Conservation (phyloP, 768 basidiomycete genomes). For the Lentinula sp. region DNA sequence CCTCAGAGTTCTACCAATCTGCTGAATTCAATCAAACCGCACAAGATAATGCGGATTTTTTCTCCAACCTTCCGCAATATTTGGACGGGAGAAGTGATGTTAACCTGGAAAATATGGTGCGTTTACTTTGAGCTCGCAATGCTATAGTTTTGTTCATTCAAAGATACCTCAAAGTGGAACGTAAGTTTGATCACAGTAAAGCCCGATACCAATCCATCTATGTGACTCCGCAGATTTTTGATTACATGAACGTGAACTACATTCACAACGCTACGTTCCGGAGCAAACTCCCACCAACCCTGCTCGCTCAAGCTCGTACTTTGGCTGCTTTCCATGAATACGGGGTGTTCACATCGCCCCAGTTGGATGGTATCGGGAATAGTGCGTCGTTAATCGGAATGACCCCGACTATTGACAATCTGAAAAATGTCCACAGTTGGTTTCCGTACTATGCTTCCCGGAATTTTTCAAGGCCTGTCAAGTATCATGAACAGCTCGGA, state of each 20-base stretch:
- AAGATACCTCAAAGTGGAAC: slow-evolving; percentile 25
- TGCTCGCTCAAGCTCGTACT: slow-evolving; percentile 47
- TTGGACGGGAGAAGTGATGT: slow-evolving; percentile 45
- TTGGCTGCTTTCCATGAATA: slow-evolving; percentile 75
- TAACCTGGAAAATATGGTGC: slow-evolving; percentile 53
- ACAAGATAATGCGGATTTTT: slow-evolving; percentile 39
- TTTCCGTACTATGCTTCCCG: slow-evolving; percentile 56
- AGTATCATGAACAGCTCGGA: slow-evolving; percentile 43
- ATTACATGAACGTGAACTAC: slow-evolving; percentile 68
- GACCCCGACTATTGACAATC: neutral
- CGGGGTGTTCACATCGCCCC: slow-evolving; percentile 51
- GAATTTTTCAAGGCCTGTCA: slow-evolving; percentile 47
- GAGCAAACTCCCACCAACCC: slow-evolving; percentile 36
- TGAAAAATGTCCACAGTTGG: slow-evolving; percentile 40
- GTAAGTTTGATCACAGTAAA: slow-evolving; percentile 15
- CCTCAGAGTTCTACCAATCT: slow-evolving; percentile 50
- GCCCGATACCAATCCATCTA: neutral
- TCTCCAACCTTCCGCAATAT: slow-evolving; percentile 41
- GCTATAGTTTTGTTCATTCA: neutral
- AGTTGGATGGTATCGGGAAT: slow-evolving; percentile 58
- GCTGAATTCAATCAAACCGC: slow-evolving; percentile 40
- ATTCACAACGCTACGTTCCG: slow-evolving; percentile 61
- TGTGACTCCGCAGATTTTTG: slow-evolving; percentile 41
- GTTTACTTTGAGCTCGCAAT: slow-evolving; percentile 11
- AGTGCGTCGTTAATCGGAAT: slow-evolving; percentile 28